These are phyloP conservation scores for Micromonas pusilla DNA, from an alignment of 139 green algal species.

Conservation along the genomic window DNA sequence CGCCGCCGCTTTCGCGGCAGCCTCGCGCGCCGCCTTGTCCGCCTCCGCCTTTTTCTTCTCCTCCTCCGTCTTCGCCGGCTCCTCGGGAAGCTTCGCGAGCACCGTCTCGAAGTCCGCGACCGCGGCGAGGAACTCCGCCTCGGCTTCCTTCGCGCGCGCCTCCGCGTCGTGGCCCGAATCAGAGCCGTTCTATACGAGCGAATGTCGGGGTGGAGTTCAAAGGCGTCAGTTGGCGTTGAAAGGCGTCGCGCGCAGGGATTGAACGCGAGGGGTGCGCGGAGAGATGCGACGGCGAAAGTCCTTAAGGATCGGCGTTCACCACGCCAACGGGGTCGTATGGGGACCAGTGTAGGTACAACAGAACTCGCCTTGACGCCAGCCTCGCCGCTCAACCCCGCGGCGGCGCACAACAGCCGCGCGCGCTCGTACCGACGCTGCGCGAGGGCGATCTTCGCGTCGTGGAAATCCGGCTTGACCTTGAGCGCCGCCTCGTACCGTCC, in stretches of 20 bases:
- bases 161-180: not conserved
- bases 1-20: not conserved
- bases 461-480: slow-evolving; percentile 52
- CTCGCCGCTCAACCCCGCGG: not conserved
- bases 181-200: no score
- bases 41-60: not conserved
- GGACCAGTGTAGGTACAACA: no score
- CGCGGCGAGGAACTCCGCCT: slow-evolving; percentile 4
- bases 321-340: no score
- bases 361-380: slow-evolving; percentile 7
- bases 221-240: no score
- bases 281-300: no score
- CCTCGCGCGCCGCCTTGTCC: not conserved
- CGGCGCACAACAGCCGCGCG: slow-evolving; percentile 12
- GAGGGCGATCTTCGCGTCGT: slow-evolving; percentile 46
- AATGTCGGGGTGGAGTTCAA: no score
- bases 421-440: slow-evolving; percentile 35
- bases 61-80: not conserved
- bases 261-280: no score
- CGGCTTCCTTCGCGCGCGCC: not conserved
- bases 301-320: no score
- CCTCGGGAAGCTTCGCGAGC: slow-evolving; percentile 1
- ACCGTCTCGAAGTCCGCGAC: not conserved
- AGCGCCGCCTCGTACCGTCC: slow-evolving; percentile 62
- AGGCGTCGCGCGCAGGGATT: no score